Evolutionary conservation across 2,329 filamentous ascomycete species (phyloP), one percentile per base, ranked within the genome.

Genomic region (Penicillium paneum): DNA sequence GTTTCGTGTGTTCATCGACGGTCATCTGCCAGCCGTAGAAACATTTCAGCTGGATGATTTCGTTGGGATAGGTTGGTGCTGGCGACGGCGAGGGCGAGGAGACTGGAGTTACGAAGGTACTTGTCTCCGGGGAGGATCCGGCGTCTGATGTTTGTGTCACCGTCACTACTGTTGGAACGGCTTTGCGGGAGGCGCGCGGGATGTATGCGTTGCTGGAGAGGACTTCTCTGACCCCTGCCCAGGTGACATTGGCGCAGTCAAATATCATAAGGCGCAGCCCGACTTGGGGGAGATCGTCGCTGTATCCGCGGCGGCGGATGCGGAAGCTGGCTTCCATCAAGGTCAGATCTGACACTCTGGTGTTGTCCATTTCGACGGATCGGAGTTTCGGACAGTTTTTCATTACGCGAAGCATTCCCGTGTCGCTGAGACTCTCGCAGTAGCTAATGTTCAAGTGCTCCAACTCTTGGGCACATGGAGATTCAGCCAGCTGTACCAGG

Each of bases 11-110:
- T 71, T 97, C 91, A 62, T 97, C 89, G 5, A 97, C 91, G 0
- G 91, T 97, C 76, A 90, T 90, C 74, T 97, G 93, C 84, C 90
- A 97, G 39, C 89, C 91, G 71, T 96, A 96, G 77, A 93, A 97
- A 73, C 91, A 96, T 73, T 96, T 97, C 40, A 97, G 81, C 6
- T 85, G 80, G 56, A 97, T 91, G 54, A 95, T 84, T 68, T 96
- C 87, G 1, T 84, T 83, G 0, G 91, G 89, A 64, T 87, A 92
- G 0, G 60, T 54, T 10, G 68, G 60, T 6, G 63, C 55, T 1
- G 68, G 60, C 1, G 68, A 56, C 0, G 68, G 60, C 1, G 68
- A 61, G 4, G 63, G 63, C 0, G 66, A 63, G 26, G 63, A 60
- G 13, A 53, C 43, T 5, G 66, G 61, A 2, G 61, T 59, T 49